Base-by-base conservation (phyloP, 345 rosid species). In the Eucalyptus tenuipes region DNA sequence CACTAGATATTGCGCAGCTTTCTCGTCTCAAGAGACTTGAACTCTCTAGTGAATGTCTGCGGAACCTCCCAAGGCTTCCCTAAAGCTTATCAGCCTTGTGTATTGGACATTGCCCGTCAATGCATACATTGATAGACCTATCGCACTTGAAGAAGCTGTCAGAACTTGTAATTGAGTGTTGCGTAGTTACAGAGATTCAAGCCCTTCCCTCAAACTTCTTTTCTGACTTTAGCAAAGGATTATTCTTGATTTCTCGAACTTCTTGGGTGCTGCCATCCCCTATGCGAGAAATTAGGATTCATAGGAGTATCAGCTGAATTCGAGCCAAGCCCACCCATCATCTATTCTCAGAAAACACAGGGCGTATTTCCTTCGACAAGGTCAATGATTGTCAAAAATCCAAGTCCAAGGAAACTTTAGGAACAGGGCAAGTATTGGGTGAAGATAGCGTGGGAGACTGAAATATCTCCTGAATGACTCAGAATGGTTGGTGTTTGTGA, bases 231-330 rank as follows among this genome's bases (percentile, higher is more conserved):
- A 20, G 82, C 27, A 75, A 75, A 75, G 82, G 14, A 75, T 10
- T 37, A 44, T 37, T 75, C 82, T 75, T 14, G 44, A 22, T 18
- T 64, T 14, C 37, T 13, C 10, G 42, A 37, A 75, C 27, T 75
- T 37, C 0, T 0, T 37, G 55, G 24, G 55, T 52, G 0, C 4
- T 52, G 55, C 24, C 55, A 7, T 50, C 22, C 0, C 0, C 55
- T 50, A 50, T 50, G 55, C 22, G 9, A 50, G 9, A 50, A 17
- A 50, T 50, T 50, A 50, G 53, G 55, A 50, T 50, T 50, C 22
- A 50, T 3, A 52, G 1, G 33, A 64, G 33, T 1, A 64, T 29
- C 37, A 29, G 18, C 18, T 64, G 37, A 29, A 29, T 64, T 64
- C 71, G 18, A 29, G 17, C 71, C 75, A 64, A 64, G 75, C 37